Base-by-base conservation (phyloP, 176 grass and related monocot genomes). In the Aechmea fasciata region DNA sequence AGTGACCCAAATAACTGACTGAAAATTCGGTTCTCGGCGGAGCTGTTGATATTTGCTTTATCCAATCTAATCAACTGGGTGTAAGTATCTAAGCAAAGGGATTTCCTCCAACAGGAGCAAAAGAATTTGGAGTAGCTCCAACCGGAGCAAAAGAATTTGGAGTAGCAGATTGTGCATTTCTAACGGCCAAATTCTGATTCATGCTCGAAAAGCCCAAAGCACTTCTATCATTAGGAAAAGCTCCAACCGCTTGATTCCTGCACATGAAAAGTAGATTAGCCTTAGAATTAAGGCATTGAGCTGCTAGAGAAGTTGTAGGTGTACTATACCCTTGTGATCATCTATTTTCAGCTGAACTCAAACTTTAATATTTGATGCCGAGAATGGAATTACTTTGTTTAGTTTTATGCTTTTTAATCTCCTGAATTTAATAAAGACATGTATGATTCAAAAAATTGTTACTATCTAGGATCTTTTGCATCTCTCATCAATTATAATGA, bases 81-180 rank as follows among this genome's bases (percentile, higher is more conserved):
- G 33, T 41, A 41, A 41, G 4, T 41, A 17, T n/a, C 68, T 87
- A 84, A 49, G 73, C 73, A 67, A 91, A 91, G 11, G 83, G 84
- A 74, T 91, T 91, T 84, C 81, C 70, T n/a, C 83, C 74, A 78
- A 71, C 69, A 64, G 41, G 72, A 26, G 66, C 25, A 71, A 52
- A 81, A 52, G 22, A 28, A 67, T 47, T 77, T 68, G 75, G 29
- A 51, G 48, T 71, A 17, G 75, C 70, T n/a, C 83, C 74, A 78
- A 71, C 69, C 55, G 41, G 72, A 26, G 66, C 25, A 71, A 52
- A 81, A 52, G 22, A 28, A 67, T 47, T 77, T 68, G 75, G 29
- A 51, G 48, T 71, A 17, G 75, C 57, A 67, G 41, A 41, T 52
- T 51, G 87, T 57, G 70, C 59, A 68, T 80, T 80, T 71, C 63